Percentiles rank a stretch among this genome's conserved stretches.
Evolutionary conservation across 148 eudicot species (phyloP).

Genomic region (Rhododendron williamsianum): DNA sequence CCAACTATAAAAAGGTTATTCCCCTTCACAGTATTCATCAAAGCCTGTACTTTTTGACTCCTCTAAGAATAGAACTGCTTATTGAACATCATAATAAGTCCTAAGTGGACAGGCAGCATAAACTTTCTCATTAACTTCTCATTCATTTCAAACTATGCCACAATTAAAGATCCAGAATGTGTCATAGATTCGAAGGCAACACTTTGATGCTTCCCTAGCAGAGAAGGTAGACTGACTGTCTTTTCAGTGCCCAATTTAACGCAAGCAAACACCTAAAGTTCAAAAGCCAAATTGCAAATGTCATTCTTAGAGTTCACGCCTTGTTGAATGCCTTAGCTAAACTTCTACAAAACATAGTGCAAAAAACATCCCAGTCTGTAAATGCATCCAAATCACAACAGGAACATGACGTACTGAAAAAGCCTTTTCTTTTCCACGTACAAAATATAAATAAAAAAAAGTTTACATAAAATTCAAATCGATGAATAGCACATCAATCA

Average conservation of each 20-base stretch:
- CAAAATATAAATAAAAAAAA: not conserved
- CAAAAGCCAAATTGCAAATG: not conserved
- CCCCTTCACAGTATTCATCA: not conserved
- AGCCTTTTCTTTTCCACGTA: not conserved
- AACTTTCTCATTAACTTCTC: not conserved
- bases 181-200: not conserved
- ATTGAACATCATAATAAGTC: not conserved
- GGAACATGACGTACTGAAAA: not conserved
- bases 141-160: not conserved
- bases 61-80: not conserved
- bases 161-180: not conserved
- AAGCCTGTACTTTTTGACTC: not conserved
- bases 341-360: not conserved
- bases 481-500: not conserved
- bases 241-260: not conserved
- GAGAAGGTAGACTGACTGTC: not conserved
- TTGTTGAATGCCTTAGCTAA: not conserved
- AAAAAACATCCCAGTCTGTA: not conserved
- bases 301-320: not conserved
- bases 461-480: not conserved
- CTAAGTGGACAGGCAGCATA: not conserved
- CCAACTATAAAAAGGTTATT: conserved; percentile 5
- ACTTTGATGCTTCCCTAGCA: not conserved
- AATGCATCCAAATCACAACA: not conserved
- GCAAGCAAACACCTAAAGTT: not conserved